Percentiles rank a stretch among this genome's conserved stretches.
These are phyloP conservation scores for Penstemon newberryi DNA, from an alignment of 257 asterid genomes.

Conservation along the genomic window DNA sequence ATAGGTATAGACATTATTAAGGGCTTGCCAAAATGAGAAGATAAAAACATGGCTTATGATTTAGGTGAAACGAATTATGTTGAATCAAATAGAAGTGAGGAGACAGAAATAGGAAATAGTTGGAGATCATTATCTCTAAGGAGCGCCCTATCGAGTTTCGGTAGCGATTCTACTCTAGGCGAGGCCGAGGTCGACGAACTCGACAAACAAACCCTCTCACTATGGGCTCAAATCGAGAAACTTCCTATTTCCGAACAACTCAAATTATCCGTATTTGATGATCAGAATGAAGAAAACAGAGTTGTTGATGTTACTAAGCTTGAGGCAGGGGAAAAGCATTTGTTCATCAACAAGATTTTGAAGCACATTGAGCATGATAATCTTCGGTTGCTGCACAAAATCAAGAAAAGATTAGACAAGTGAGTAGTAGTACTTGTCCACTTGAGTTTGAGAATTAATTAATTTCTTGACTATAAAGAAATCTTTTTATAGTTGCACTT, in stretches of 20 bases:
- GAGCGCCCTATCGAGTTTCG: slow-evolving; percentile 7
- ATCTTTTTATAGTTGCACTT: no score
- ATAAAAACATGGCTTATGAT: slow-evolving; percentile 30
- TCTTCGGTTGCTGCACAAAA: slow-evolving; percentile 35
- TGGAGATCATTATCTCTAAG: slow-evolving; percentile 24
- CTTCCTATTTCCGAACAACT: slow-evolving; percentile 32
- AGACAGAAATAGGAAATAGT: slow-evolving; percentile 31
- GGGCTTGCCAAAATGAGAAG: no score
- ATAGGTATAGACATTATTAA: no score
- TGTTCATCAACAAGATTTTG: slow-evolving; percentile 38
- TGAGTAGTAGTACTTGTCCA: not conserved
- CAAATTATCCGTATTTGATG: slow-evolving; percentile 34
- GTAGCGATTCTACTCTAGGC: slow-evolving; percentile 21
- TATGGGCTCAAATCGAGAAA: slow-evolving; percentile 39
- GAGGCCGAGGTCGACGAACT: not conserved
- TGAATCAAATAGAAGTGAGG: slow-evolving; percentile 32
- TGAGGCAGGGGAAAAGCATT: slow-evolving; percentile 33
- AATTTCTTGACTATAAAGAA: no score
- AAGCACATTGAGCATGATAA: slow-evolving; percentile 41
- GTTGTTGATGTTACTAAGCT: slow-evolving; percentile 45
- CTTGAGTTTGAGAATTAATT: no score
- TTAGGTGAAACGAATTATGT: slow-evolving; percentile 25
- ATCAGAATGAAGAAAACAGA: slow-evolving; percentile 19
- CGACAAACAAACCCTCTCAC: slow-evolving; percentile 23
- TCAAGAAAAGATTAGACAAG: slow-evolving; percentile 41